A percentile compares a stretch with the other conserved stretches of the same genome.
phyloP scores from a whole-genome alignment of 164 flowering plant genomes.

The Magnolia officinalis region DNA sequence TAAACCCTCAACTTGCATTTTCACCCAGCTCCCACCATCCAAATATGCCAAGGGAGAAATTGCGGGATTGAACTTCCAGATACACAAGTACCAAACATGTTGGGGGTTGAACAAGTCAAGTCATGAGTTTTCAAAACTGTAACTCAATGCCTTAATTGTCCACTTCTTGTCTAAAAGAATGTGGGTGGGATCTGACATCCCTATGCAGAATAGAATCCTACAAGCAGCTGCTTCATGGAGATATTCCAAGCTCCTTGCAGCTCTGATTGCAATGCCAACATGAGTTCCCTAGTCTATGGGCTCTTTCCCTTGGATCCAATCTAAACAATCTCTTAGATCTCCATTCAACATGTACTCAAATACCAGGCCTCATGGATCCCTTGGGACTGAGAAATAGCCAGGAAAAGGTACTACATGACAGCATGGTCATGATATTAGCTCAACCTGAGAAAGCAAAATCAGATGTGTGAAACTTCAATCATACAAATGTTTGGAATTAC shows the following conservation, averaged over 20 bases:
- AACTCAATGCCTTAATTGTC: conserved; percentile 62
- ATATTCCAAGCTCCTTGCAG: conserved; percentile 95
- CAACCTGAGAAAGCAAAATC: conserved; percentile 45
- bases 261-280: conserved; percentile 84
- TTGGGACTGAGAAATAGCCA: conserved; percentile 77
- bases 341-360: conserved; percentile 84
- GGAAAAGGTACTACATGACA: conserved; percentile 88
- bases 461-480: background rate
- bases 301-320: conserved; percentile 44
- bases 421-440: conserved; percentile 75
- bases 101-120: background rate
- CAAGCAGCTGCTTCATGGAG: conserved; percentile 98
- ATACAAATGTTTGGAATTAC: background rate
- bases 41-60: no score
- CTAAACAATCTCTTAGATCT: conserved; percentile 77
- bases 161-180: conserved; percentile 82
- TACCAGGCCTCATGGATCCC: conserved; percentile 74
- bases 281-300: conserved; percentile 73
- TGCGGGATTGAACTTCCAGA: no score
- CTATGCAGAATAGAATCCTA: conserved; percentile 70
- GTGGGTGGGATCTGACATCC: conserved; percentile 90
- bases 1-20: no score
- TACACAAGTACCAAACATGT: background rate
- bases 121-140: background rate
- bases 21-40: no score